Evolutionary conservation across 2,329 filamentous ascomycete species (phyloP), one percentile per base, ranked within the genome.

Genomic region (Trematosphaeria pertusa): DNA sequence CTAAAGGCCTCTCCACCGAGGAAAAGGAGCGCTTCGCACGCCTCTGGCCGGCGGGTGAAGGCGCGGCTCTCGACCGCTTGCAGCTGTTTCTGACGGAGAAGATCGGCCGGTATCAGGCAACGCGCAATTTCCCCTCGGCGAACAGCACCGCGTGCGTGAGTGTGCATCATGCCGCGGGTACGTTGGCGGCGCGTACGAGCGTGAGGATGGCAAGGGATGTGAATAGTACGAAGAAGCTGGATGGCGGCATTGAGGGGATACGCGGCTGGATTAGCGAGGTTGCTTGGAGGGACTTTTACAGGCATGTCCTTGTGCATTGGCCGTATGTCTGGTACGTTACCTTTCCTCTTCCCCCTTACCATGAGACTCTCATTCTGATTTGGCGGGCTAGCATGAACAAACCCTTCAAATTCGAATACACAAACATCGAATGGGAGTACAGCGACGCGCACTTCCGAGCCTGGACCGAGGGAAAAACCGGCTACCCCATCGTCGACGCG

Each of bases 401-500:
- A 58, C 85, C 86, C 1, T 88, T 88, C 78, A 96, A 96, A 63
- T 88, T 87, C 26, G 89, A 92, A 61, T 94, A 91, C 71, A 85
- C 88, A 34, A 87, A 92, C 58, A 87, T 96, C 37, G 73, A 82
- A 38, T 96, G 91, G 91, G 89, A 91, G 40, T 60, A 75, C 72
- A 48, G 71, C 62, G 24, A 64, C 69, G 39, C 58, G 50, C 45
- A 77, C 65, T 94, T 96, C 73, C 59, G 78, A 1, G 84, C 85
- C 3, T 97, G 92, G 37, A 83, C 75, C 61, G 6, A 75, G 72
- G 60, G 77, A 54, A 39, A 64, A 48, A 55, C 78, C 71, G 76
- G 78, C 73, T 61, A 68, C 74, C 45, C 78, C 66, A 21, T 80
- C 45, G 70, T 81, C 12, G 78, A 81, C 50, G 77, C 78, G 0